Evolutionary conservation across 176 grass and related monocot genomes (phyloP).

Genomic region (Oryza glaberrima): DNA sequence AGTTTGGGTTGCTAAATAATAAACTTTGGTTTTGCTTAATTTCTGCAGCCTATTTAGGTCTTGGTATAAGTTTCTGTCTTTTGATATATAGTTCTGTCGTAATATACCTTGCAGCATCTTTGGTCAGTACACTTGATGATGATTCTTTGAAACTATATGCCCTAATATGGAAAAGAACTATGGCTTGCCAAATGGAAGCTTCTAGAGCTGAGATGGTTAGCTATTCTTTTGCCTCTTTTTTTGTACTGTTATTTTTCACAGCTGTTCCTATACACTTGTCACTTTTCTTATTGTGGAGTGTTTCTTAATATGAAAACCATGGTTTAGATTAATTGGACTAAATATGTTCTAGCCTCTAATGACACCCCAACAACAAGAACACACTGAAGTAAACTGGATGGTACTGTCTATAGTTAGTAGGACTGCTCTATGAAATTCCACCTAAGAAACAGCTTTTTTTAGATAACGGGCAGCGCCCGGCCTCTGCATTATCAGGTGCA

Average conservation of each 20-base stretch:
- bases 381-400: not conserved
- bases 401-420: not conserved
- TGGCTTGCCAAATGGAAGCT: constrained; percentile 97
- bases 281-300: not conserved
- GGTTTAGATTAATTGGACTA: not conserved
- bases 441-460: not conserved
- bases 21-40: not conserved
- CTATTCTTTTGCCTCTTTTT: constrained; percentile 38
- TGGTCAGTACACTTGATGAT: constrained; percentile 78
- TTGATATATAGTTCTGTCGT: constrained; percentile 17
- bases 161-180: constrained; percentile 91
- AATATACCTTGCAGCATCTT: constrained; percentile 68
- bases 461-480: too few relatives aligned
- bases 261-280: not conserved
- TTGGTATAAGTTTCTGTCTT: constrained; percentile 28
- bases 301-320: not conserved
- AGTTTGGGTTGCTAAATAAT: not conserved
- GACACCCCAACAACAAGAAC: not conserved
- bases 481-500: too few relatives aligned
- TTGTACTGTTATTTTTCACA: constrained; percentile 31
- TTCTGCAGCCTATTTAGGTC: constrained; percentile 20
- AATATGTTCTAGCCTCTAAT: not conserved
- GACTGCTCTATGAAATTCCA: not conserved
- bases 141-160: constrained; percentile 87
- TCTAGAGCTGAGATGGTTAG: constrained; percentile 71